Base-by-base conservation (phyloP, 352 stramenopile species). In the Phytophthora sp. region DNA sequence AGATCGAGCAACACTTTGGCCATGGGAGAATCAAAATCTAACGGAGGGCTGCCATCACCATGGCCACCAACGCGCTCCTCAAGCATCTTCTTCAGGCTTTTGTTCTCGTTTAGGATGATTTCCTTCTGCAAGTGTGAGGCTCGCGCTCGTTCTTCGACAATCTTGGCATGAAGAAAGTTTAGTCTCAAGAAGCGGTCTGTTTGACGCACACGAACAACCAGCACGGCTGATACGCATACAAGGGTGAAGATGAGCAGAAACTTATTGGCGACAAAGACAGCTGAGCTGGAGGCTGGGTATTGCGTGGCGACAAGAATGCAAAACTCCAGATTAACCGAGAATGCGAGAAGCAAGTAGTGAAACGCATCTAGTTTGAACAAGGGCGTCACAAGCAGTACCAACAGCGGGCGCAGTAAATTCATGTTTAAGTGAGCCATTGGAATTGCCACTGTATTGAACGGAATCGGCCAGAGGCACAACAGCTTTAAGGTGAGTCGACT, bases 81-180 rank as follows among this genome's bases (percentile, higher is more conserved):
- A 6, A 94, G 76, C 79, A 92, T 92, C 62, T 81, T 84, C 63
- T 94, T 94, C 23, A 94, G 72, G 12, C 81, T 90, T 37, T 89
- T 90, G 69, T 92, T 94, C 53, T 94, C 85, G 37, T 91, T 92
- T 43, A 91, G 81, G 53, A 94, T 91, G 48, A 91, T 86, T 50
- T 92, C 82, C 35, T 88, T 88, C 48, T 94, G 82, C 26, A 88
- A 39, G 41, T 91, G 76, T 2, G 85, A 87, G 1, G 81, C 82
- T 12, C 77, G 73, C 5, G 79, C 85, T 10, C 79, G 72, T 38
- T 92, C 79, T 54, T 94, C 83, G 26, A 91, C 83, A 0, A 79
- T 88, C 35, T 85, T 84, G 0, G 83, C 81, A 20, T 92, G 84
- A 12, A 94, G 63, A 44, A 91, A 92, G 32, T 94, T 92, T 27